Base-by-base conservation (phyloP, 2,329 filamentous ascomycete genomes). In the Alternaria postmessia region DNA sequence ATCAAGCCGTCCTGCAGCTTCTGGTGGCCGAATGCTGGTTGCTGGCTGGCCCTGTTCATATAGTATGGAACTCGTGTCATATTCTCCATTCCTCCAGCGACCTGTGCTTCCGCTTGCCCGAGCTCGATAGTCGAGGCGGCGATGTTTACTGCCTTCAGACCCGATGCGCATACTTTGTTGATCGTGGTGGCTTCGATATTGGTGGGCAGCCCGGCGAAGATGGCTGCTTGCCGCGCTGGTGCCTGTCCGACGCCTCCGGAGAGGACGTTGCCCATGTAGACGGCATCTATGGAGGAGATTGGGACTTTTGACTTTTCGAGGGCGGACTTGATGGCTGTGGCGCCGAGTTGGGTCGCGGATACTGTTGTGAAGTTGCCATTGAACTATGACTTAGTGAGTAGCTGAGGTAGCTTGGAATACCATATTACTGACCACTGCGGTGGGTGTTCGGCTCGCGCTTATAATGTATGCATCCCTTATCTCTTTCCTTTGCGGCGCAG, bases 121-220 rank as follows among this genome's bases (percentile, higher is more conserved):
- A 99, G 87, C 80, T 97, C 92, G 70, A 98, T 97, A 75, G 96
- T 95, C 75, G 97, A 93, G 1, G 94, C 94, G 1, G 94, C 95
- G 44, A 98, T 86, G 22, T 87, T 89, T 5, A 98, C 93, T 1
- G 95, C 91, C 80, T 99, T 99, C 67, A 99, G 84, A 5, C 95
- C 95, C 0, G 94, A 97, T 4, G 95, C 91, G 83, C 95, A 99
- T 61, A 99, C 95, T 82, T 99, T 99, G 85, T 99, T 99, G 80
- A 99, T 90, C 16, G 95, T 98, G 51, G 91, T 89, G 36, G 94
- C 91, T 81, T 99, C 95, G 57, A 96, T 86, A 7, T 85, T 88
- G n/a, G 88, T 83, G 9, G 93, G 86, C 4, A 98, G 87, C 2
- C 94, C 94, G 4, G 95, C 93, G 74, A 96, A 94, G 61, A 98